phyloP scores from a whole-genome alignment of 148 eudicot species.

The Cornus florida region DNA sequence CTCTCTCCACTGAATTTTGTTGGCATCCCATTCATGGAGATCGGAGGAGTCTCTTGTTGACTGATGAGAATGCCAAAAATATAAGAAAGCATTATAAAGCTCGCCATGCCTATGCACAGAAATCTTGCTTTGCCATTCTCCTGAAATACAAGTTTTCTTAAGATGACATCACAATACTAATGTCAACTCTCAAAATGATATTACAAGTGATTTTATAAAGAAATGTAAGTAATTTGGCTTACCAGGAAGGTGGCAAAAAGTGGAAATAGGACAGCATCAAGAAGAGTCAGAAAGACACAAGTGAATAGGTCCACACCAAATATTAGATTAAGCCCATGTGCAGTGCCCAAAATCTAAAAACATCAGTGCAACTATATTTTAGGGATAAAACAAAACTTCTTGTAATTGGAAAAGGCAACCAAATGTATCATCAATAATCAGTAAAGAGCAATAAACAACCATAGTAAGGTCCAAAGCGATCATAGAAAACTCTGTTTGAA shows the following conservation, averaged over 20 bases:
- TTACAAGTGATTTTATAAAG: background rate
- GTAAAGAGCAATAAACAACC: slow-evolving; percentile 41
- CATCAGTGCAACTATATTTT: slow-evolving; percentile 9
- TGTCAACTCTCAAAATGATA: background rate
- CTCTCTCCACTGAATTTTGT: slow-evolving; percentile 82
- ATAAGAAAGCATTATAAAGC: slow-evolving; percentile 45
- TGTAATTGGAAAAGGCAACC: slow-evolving; percentile 9
- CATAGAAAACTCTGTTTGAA: slow-evolving; percentile 76
- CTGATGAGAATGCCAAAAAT: slow-evolving; percentile 60
- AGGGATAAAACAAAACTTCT: background rate
- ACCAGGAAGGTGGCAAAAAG: slow-evolving; percentile 67
- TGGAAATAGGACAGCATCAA: slow-evolving; percentile 67
- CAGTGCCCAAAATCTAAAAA: slow-evolving; percentile 83
- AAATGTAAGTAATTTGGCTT: slow-evolving; percentile 23
- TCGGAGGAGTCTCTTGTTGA: slow-evolving; percentile 65
- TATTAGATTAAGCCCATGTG: slow-evolving; percentile 72
- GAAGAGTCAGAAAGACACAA: slow-evolving; percentile 65
- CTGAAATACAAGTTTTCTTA: slow-evolving; percentile 32
- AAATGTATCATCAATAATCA: background rate
- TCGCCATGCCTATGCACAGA: slow-evolving; percentile 53
- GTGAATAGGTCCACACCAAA: slow-evolving; percentile 69
- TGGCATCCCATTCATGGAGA: slow-evolving; percentile 52
- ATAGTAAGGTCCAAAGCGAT: slow-evolving; percentile 72
- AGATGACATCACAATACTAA: slow-evolving; percentile 10
- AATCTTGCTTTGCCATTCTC: slow-evolving; percentile 59